Base-by-base conservation (phyloP, 306 rosid genomes). In the Prunus armeniaca region DNA sequence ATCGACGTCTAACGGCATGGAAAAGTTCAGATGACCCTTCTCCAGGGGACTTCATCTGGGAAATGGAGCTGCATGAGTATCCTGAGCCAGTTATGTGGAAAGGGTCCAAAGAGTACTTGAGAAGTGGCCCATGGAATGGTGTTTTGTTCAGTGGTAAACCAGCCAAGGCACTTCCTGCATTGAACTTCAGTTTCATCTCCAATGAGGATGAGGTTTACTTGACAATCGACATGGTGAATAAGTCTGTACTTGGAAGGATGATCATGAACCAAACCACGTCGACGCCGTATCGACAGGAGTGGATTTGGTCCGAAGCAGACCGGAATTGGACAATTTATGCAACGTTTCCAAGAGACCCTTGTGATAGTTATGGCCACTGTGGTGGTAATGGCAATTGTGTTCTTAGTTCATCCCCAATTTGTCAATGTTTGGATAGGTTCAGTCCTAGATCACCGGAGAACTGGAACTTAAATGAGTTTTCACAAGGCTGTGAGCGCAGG, bases 81-180 rank as follows among this genome's bases (percentile, higher is more conserved):
- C 89, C 89, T 0, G 92, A 90, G 65, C 15, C 74, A 0, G 46
- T 65, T 0, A 64, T 83, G 67, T 80, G 85, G 83, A 69, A 57
- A 2, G 88, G 82, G 1, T 52, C 73, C 1, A 3, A 17, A 10
- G 65, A 74, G 57, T 80, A 18, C 60, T 19, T 65, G 6, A 69
- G 92, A 11, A 70, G 66, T n/a, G 85, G 88, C 0, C 96, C 91
- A 12, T 86, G 87, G 90, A 82, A 82, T 72, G 88, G 91, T 9
- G 3, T 70, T 49, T 18, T 10, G 2, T 61, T 68, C 64, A 77
- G 75, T 43, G 87, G 90, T 6, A 12, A 28, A 20, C 82, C 84
- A 6, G 9, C 57, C 6, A 72, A 12, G 22, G 2, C 69, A 2
- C 72, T 82, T 22, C 70, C 78, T 2, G 20, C 58, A 3, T 25